These are phyloP conservation scores for Solanum acaule DNA, from an alignment of 257 asterid genomes.

Conservation along the genomic window DNA sequence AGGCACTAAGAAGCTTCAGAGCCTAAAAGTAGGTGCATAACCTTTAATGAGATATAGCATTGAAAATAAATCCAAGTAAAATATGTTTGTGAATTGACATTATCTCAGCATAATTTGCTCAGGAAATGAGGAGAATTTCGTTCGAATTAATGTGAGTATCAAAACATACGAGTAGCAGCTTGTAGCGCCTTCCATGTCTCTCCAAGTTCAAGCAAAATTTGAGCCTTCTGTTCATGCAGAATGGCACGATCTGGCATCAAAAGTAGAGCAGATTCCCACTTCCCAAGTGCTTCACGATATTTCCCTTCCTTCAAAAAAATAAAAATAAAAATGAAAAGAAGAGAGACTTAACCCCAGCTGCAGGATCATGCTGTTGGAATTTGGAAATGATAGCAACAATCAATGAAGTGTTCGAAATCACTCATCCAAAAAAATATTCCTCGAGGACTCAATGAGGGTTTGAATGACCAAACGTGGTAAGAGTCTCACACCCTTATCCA, in stretches of 20 bases:
- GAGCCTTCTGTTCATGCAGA: constrained; percentile 90
- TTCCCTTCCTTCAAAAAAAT: constrained; percentile 16
- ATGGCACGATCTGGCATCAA: constrained; percentile 62
- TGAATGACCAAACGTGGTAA: not conserved
- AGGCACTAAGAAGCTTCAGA: not conserved
- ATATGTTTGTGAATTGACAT: not conserved
- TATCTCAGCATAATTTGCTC: not conserved
- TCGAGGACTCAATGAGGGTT: not conserved
- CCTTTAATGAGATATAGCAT: not conserved
- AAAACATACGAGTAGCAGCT: constrained; percentile 71
- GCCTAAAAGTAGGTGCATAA: not conserved
- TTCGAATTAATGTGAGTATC: not conserved
- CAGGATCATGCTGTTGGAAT: not conserved
- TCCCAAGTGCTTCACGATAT: constrained; percentile 76
- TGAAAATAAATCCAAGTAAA: not conserved
- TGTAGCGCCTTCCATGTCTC: constrained; percentile 75
- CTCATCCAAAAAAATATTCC: not conserved
- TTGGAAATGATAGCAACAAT: not conserved
- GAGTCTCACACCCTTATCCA: not conserved
- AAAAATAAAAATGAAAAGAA: not conserved
- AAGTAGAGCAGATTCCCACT: constrained; percentile 78
- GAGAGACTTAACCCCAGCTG: not conserved
- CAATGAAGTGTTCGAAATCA: not conserved
- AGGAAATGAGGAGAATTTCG: not conserved
- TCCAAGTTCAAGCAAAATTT: constrained; percentile 80